Conservation (phyloP, 1,139 yeast genomes). For the Suhomyces atakaporum region DNA sequence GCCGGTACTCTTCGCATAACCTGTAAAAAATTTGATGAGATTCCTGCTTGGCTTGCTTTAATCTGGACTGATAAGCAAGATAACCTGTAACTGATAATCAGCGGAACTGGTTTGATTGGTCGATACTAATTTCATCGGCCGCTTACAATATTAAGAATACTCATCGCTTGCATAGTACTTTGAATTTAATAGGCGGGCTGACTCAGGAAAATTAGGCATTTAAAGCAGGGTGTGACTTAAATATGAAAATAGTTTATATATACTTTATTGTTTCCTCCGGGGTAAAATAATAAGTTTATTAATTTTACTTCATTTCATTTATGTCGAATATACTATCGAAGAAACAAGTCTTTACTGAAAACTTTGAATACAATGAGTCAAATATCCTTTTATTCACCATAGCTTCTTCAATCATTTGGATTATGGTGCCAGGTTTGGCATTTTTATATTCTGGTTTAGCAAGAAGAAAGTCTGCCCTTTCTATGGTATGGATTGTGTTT, state of each 20-base stretch:
- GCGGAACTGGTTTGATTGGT: constrained; percentile 10
- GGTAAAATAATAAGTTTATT: neutral
- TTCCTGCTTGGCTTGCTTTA: constrained; percentile 2
- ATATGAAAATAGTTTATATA: neutral
- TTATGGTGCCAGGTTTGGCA: constrained; percentile 95
- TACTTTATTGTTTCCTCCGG: neutral
- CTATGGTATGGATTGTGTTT: constrained; percentile 81
- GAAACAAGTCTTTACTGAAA: constrained; percentile 41
- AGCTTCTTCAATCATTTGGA: constrained; percentile 76
- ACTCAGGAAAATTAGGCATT: neutral
- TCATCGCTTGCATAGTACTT: constrained; percentile 1
- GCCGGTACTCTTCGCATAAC: constrained; percentile 2
- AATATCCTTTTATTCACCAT: constrained; percentile 47
- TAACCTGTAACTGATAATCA: constrained; percentile 10
- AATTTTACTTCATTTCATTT: neutral
- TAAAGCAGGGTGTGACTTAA: constrained; percentile 5
- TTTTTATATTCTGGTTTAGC: constrained; percentile 92
- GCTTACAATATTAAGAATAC: neutral
- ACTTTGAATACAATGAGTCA: constrained; percentile 45
- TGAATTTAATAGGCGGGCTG: constrained; percentile 1
- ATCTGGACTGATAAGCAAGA: constrained; percentile 9
- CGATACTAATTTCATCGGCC: neutral
- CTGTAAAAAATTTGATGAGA: too few relatives aligned
- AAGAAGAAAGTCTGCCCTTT: constrained; percentile 85
- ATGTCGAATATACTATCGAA: constrained; percentile 15